Conservation (phyloP, 257 asterid species). For the Scutellaria baicalensis region DNA sequence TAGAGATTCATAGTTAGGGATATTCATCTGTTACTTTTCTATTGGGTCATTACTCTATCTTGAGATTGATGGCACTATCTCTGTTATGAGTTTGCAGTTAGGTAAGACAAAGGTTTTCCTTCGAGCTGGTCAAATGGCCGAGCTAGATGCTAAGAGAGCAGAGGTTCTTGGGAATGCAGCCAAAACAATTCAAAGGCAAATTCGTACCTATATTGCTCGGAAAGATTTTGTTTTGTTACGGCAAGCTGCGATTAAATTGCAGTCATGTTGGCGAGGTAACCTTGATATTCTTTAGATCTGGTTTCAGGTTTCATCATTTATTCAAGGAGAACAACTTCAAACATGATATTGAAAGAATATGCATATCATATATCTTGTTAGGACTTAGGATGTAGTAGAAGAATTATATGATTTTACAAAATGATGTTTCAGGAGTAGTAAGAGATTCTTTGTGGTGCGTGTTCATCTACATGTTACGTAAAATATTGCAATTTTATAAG, state of each 20-base stretch:
- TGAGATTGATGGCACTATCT: constrained; percentile 3
- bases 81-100: constrained; percentile 50
- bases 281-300: constrained; percentile 4
- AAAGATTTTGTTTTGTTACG: constrained; percentile 78
- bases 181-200: constrained; percentile 86
- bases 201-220: constrained; percentile 79
- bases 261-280: constrained; percentile 99
- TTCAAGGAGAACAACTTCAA: constrained; percentile 4
- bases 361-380: background rate
- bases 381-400: constrained; percentile 8
- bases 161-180: constrained; percentile 99
- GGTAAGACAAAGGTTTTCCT: constrained; percentile 96
- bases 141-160: constrained; percentile 92
- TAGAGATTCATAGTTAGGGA: background rate
- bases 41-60: background rate
- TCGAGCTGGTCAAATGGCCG: constrained; percentile 99
- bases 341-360: background rate
- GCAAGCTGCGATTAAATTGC: constrained; percentile 76
- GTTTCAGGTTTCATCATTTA: constrained; percentile 12
- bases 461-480: constrained; percentile 7
- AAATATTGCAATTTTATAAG: background rate
- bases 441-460: background rate
- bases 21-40: background rate
- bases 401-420: background rate
- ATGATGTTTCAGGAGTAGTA: background rate